Evolutionary conservation across 768 basidiomycete species (phyloP).

Genomic region (Clitopilus passeckerianus): DNA sequence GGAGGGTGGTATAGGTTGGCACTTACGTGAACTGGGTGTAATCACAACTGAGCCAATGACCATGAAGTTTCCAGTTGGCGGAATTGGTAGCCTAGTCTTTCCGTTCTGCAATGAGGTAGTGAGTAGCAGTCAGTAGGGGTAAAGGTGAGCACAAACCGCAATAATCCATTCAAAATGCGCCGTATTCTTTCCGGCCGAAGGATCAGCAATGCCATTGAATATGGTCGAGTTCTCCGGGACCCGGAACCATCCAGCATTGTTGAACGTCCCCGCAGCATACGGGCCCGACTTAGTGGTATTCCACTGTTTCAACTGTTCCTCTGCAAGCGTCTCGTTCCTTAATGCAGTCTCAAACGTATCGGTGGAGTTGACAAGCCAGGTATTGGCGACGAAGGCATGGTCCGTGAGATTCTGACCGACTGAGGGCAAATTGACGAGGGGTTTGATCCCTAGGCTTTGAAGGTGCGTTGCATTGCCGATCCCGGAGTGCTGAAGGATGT

Average conservation of each 20-base stretch:
- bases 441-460: conserved; percentile 11
- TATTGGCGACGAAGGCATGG: conserved; percentile 21
- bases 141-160: conserved; percentile 14
- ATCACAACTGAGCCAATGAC: conserved; percentile 18
- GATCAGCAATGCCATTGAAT: conserved; percentile 17
- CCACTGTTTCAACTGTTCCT: conserved; percentile 14
- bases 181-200: conserved; percentile 19
- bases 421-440: conserved; percentile 20
- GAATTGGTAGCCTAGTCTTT: conserved; percentile 14
- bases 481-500: conserved; percentile 22
- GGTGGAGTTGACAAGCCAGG: conserved; percentile 20
- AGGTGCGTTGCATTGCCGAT: conserved; percentile 19
- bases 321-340: conserved; percentile 12
- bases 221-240: conserved; percentile 16
- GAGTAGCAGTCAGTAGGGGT: background rate
- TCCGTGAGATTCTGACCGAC: conserved; percentile 26
- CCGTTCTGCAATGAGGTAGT: conserved; percentile 1
- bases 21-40: conserved; percentile 22
- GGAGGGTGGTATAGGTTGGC: background rate
- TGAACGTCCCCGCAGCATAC: conserved; percentile 13
- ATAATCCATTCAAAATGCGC: conserved; percentile 25
- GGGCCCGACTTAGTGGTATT: conserved; percentile 14
- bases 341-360: conserved; percentile 19
- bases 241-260: conserved; percentile 17
- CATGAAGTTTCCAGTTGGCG: conserved; percentile 21